These are phyloP conservation scores for Lycium barbarum DNA, from an alignment of 257 asterid species.

Conservation along the genomic window DNA sequence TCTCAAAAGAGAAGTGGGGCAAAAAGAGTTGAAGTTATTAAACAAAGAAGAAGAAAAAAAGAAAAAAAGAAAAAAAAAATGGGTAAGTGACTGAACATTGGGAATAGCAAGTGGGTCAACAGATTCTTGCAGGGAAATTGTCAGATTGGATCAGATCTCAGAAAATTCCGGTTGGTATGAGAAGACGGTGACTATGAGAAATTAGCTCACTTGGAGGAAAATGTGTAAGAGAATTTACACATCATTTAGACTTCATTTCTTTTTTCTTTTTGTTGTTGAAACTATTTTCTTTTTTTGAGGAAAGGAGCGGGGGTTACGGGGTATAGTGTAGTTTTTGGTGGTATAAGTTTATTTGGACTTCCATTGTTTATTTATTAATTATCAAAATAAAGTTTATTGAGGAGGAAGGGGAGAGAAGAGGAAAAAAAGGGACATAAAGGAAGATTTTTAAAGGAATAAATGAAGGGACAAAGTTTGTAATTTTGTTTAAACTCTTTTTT, in stretches of 20 bases:
- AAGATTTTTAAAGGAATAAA: slow-evolving; percentile 29
- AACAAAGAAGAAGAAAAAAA: neutral
- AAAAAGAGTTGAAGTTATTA: neutral
- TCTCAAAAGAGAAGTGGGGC: neutral
- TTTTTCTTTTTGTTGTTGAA: neutral
- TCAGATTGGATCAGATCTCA: slow-evolving; percentile 42
- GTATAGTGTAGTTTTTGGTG: slow-evolving; percentile 33
- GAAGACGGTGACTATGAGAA: slow-evolving; percentile 28
- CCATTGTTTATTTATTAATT: slow-evolving; percentile 31
- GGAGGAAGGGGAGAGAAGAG: slow-evolving; percentile 6
- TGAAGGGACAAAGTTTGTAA: slow-evolving; percentile 32
- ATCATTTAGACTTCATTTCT: slow-evolving; percentile 23
- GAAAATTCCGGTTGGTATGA: slow-evolving; percentile 26
- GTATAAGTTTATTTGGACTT: slow-evolving; percentile 30
- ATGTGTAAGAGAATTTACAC: slow-evolving; percentile 2
- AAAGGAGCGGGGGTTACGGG: slow-evolving; percentile 29
- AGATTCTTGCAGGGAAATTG: slow-evolving; percentile 39
- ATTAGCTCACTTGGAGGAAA: neutral
- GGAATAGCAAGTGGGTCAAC: slow-evolving; percentile 42
- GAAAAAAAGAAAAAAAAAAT: too few species aligned
- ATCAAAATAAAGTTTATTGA: slow-evolving; percentile 26
- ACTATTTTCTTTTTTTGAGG: too few species aligned
- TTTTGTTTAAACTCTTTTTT: neutral
- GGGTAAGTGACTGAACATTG: slow-evolving; percentile 25
- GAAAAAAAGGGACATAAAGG: neutral